Conservation (phyloP, 768 basidiomycete species). For the Chalciporus chontae region DNA sequence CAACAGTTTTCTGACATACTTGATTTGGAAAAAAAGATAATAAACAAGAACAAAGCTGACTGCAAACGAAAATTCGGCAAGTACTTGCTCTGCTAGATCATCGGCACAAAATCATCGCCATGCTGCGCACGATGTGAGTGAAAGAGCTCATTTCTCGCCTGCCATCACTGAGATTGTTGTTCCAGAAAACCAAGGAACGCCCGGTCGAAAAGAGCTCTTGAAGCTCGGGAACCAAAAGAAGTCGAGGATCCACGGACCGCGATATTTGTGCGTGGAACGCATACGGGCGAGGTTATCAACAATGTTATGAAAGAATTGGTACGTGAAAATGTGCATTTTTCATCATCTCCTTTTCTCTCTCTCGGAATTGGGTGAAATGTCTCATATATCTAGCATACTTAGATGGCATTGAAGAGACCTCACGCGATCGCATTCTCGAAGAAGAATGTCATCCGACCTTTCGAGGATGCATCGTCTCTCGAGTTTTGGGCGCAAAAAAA, state of each 20-base stretch:
- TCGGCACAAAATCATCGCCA: not conserved
- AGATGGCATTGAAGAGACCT: conserved; percentile 96
- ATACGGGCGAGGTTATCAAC: conserved; percentile 77
- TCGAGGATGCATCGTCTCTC: conserved; percentile 76
- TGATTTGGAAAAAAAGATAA: no score
- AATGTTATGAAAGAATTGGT: conserved; percentile 88
- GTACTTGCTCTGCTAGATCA: not conserved
- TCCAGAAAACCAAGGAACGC: conserved; percentile 92
- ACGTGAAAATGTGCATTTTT: conserved; percentile 27
- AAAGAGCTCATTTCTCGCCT: no score
- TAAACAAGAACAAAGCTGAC: not conserved
- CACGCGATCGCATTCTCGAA: conserved; percentile 90
- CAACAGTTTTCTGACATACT: no score
- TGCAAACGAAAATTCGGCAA: not conserved
- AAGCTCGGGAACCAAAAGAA: conserved; percentile 84
- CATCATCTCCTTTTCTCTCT: not conserved
- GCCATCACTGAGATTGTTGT: not conserved
- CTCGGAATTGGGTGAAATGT: not conserved
- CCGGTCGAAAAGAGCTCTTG: conserved; percentile 84
- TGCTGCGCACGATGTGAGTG: conserved; percentile 33
- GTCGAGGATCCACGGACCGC: conserved; percentile 84
- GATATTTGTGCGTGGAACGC: conserved; percentile 87
- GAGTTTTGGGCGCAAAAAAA: conserved; percentile 95
- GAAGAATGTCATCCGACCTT: conserved; percentile 88
- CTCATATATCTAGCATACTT: not conserved